Evolutionary conservation across 1,284 basidiomycete genomes (phyloP).

Genomic region (Ganoderma multipileum): DNA sequence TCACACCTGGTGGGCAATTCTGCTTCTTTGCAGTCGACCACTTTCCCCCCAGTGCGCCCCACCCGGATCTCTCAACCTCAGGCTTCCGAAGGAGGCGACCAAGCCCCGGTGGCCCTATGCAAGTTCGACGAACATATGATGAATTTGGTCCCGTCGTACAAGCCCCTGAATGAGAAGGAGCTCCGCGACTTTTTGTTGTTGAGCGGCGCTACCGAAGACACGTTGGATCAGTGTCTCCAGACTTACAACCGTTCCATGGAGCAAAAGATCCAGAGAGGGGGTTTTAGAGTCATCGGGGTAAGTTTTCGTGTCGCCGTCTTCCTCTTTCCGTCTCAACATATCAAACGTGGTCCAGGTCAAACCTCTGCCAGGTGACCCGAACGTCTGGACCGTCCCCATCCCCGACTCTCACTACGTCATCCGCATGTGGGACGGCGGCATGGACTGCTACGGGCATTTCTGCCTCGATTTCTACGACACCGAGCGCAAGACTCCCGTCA

Average conservation of each 20-base stretch:
- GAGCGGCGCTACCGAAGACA: not conserved
- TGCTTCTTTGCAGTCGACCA: too few relatives aligned
- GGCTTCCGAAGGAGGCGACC: not conserved
- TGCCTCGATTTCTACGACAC: conserved; percentile 19
- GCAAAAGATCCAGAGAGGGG: not conserved
- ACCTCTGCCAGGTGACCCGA: conserved; percentile 1
- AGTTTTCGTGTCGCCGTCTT: not conserved
- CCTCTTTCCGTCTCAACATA: not conserved
- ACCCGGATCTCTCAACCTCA: not conserved
- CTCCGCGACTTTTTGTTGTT: not conserved
- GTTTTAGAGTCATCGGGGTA: not conserved
- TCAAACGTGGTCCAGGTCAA: not conserved
- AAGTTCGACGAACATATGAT: conserved; percentile 1
- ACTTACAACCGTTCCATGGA: not conserved
- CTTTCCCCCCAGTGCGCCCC: not conserved
- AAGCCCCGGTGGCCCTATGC: not conserved
- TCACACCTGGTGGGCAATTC: too few relatives aligned
- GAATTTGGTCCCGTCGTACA: not conserved
- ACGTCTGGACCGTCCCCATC: conserved; percentile 7
- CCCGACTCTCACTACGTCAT: conserved; percentile 5
- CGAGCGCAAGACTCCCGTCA: conserved; percentile 8
- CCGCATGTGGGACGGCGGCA: conserved; percentile 20
- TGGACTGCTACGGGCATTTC: conserved; percentile 12
- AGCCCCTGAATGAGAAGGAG: not conserved
- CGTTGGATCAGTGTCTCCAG: not conserved